A percentile compares a stretch with the other conserved stretches of the same genome.
Conservation (phyloP, 352 stramenopile species). For the Globisporangium cystogenes region DNA sequence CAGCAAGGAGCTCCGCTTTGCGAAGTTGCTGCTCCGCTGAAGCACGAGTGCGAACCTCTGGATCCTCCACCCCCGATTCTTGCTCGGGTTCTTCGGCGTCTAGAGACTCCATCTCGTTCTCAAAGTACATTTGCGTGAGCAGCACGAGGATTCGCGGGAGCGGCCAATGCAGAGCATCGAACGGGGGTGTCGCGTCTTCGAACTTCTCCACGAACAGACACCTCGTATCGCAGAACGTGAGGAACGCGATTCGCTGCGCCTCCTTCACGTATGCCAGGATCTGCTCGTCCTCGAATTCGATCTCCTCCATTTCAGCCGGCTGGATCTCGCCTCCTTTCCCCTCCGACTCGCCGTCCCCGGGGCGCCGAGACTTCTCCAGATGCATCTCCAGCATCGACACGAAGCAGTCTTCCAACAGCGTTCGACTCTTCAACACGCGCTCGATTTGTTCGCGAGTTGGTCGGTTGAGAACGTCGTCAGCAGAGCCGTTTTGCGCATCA, state of each 20-base stretch:
- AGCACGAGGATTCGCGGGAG: slow-evolving; percentile 63
- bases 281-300: slow-evolving; percentile 53
- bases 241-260: slow-evolving; percentile 59
- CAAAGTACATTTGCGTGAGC: slow-evolving; percentile 81
- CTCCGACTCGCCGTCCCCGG: slow-evolving; percentile 17
- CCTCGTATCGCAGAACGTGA: slow-evolving; percentile 71
- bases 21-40: slow-evolving; percentile 22
- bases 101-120: slow-evolving; percentile 53
- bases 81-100: slow-evolving; percentile 36
- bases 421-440: slow-evolving; percentile 27
- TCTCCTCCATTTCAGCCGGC: slow-evolving; percentile 55
- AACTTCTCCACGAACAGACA: slow-evolving; percentile 87
- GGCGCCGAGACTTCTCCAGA: slow-evolving; percentile 31
- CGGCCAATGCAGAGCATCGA: slow-evolving; percentile 56
- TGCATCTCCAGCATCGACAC: slow-evolving; percentile 75
- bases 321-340: slow-evolving; percentile 16
- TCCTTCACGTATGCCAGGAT: slow-evolving; percentile 50
- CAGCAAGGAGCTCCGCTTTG: slow-evolving; percentile 66
- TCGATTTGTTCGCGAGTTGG: slow-evolving; percentile 30
- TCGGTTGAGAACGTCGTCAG: slow-evolving; percentile 2
- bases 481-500: slow-evolving; percentile 10
- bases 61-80: slow-evolving; percentile 20
- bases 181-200: slow-evolving; percentile 43
- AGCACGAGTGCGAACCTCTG: slow-evolving; percentile 3
- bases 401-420: slow-evolving; percentile 51